These are phyloP conservation scores for Garcia nutans DNA, from an alignment of 345 rosid species.

Conservation along the genomic window DNA sequence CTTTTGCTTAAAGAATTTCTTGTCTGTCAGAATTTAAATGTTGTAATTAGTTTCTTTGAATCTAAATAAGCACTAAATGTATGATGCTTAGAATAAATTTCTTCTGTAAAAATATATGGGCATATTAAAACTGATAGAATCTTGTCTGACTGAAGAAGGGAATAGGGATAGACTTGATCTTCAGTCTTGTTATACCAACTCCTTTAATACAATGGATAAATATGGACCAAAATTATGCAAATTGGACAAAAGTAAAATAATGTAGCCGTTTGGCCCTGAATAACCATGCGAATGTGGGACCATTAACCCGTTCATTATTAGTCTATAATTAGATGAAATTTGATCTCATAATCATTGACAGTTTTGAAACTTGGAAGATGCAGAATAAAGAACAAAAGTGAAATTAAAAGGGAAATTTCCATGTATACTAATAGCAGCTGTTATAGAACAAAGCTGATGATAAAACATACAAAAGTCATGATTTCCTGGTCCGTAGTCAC, in stretches of 20 bases:
- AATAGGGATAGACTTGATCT: background rate
- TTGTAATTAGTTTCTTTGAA: background rate
- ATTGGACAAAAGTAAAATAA: conserved; percentile 36
- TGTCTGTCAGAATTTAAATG: background rate
- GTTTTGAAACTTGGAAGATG: conserved; percentile 15
- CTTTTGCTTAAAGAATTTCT: background rate
- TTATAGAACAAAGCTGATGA: conserved; percentile 37
- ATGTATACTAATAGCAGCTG: conserved; percentile 43
- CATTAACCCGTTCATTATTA: conserved; percentile 31
- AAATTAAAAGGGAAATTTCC: conserved; percentile 27
- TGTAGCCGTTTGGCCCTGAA: conserved; percentile 24
- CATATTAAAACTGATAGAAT: background rate
- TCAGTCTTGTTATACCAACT: background rate
- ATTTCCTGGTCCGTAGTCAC: conserved; percentile 31
- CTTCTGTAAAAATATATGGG: background rate
- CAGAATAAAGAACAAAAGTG: conserved; percentile 20
- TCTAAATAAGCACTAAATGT: background rate
- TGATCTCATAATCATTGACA: conserved; percentile 34
- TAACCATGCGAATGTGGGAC: conserved; percentile 29
- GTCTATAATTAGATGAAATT: conserved; percentile 31
- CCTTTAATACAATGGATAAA: background rate
- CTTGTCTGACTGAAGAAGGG: background rate
- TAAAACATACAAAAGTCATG: conserved; percentile 45
- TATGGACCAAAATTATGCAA: background rate
- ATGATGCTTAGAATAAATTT: background rate